These are phyloP conservation scores for Ehretia macrophylla DNA, from an alignment of 257 asterid genomes.

Conservation along the genomic window DNA sequence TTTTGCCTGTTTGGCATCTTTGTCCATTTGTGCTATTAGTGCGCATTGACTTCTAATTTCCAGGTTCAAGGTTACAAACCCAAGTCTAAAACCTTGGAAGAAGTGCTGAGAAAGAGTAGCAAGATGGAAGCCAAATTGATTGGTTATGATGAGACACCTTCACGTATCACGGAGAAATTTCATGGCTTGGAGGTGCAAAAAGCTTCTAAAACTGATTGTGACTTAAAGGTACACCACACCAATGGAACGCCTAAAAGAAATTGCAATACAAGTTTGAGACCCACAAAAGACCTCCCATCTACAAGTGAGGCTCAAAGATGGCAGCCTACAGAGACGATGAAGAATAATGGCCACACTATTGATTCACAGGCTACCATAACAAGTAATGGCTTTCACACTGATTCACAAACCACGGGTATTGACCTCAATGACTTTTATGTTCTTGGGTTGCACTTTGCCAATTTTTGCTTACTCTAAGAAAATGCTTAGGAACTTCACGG, in stretches of 20 bases:
- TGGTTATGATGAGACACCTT: slow-evolving; percentile 70
- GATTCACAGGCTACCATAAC: not conserved
- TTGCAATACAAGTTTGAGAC: slow-evolving; percentile 20
- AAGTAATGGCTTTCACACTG: not conserved
- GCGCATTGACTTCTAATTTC: slow-evolving; percentile 22
- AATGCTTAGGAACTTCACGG: slow-evolving; percentile 37
- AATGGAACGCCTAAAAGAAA: slow-evolving; percentile 25
- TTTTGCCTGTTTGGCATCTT: not conserved
- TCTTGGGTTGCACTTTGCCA: not conserved
- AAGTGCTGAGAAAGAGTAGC: slow-evolving; percentile 44
- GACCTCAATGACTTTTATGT: not conserved
- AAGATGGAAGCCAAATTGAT: slow-evolving; percentile 60
- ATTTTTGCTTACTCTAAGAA: slow-evolving; percentile 17
- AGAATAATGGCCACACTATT: slow-evolving; percentile 14
- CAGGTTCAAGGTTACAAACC: slow-evolving; percentile 70
- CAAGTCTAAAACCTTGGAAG: slow-evolving; percentile 54
- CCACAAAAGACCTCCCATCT: slow-evolving; percentile 11
- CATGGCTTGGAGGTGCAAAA: slow-evolving; percentile 24
- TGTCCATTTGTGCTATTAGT: not conserved
- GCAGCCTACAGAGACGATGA: slow-evolving; percentile 16
- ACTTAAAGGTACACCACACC: slow-evolving; percentile 25
- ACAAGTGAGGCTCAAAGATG: slow-evolving; percentile 24
- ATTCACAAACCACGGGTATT: slow-evolving; percentile 50
- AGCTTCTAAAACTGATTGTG: slow-evolving; percentile 27
- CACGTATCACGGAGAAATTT: slow-evolving; percentile 18